phyloP scores from a whole-genome alignment of 2,329 filamentous ascomycete species.

The Fusarium musae region DNA sequence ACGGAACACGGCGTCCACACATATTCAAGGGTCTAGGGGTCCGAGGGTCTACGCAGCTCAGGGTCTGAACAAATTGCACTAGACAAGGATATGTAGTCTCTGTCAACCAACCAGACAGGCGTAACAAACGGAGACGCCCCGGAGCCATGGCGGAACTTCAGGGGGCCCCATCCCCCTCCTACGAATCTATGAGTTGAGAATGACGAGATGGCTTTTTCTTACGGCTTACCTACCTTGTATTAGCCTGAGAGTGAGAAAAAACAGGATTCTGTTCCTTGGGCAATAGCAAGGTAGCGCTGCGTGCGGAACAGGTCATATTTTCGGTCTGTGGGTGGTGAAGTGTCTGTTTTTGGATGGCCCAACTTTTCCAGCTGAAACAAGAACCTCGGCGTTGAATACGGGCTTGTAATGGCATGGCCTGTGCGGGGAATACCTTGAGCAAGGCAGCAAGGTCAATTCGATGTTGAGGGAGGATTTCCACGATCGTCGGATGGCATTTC shows the following conservation, averaged over 20 bases:
- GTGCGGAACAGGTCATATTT: neutral
- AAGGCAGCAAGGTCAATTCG: neutral
- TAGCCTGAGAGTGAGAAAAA: neutral
- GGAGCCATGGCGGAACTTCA: neutral
- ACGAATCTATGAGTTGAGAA: neutral
- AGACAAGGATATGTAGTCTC: neutral
- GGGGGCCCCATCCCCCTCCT: neutral
- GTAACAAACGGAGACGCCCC: neutral
- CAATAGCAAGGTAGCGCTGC: neutral
- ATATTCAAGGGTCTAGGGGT: neutral
- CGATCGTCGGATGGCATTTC: neutral
- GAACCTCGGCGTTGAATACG: neutral
- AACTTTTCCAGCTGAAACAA: neutral
- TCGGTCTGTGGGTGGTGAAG: neutral
- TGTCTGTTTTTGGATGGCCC: neutral
- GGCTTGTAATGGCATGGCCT: neutral
- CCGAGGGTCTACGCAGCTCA: neutral
- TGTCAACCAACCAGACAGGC: neutral
- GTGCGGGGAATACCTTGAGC: rapidly evolving
- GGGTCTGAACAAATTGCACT: neutral
- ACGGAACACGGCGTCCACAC: neutral
- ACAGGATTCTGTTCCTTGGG: neutral
- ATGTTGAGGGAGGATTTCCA: neutral
- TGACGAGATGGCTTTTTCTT: neutral
- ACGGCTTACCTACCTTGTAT: neutral